Base-by-base conservation (phyloP, 306 rosid genomes). In the Prunus armeniaca region DNA sequence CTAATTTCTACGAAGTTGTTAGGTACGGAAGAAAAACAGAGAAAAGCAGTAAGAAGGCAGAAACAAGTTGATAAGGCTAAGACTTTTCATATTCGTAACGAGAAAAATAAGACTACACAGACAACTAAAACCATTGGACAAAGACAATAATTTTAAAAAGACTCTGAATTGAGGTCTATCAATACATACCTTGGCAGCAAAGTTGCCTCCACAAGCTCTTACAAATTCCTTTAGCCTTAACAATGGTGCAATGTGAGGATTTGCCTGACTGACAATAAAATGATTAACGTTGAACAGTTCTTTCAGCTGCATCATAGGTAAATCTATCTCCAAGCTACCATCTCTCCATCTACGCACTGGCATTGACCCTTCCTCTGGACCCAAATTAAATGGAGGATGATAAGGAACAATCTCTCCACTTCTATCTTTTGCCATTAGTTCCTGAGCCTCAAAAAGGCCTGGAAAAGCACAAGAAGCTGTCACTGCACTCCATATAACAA, bases 401-500 rank as follows among this genome's bases (percentile, higher is more conserved):
- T 95, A 95, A 68, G 97, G 99, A 80, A 95, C 89, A 84, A 92
- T 87, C 77, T 95, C 96, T 22, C 99, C 97, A 60, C 91, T 91
- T 83, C 99, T 83, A 86, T 95, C 89, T 91, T 95, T 95, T 49
- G 99, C 99, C 99, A 95, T 95, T 69, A 95, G 86, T 80, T 95
- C 99, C 81, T 95, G 99, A 25, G 99, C 99, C 91, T 95, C 99
- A 76, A 91, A 95, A 72, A 95, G 99, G 65, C 97, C 99, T 20
- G 97, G 99, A 72, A 95, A 95, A 47, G 99, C 99, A 67, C 99
- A 95, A 73, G 99, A 95, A 68, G 99, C 99, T 0, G 97, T 95
- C 72, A 95, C 99, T 3, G 99, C 97, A 81, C 97, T 95, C 99
- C 99, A 95, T 87, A 95, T 89, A 66, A 95, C 97, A 61, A 95